Conservation (phyloP, 2,329 filamentous ascomycete species). For the Aspergillus pseudonomiae region DNA sequence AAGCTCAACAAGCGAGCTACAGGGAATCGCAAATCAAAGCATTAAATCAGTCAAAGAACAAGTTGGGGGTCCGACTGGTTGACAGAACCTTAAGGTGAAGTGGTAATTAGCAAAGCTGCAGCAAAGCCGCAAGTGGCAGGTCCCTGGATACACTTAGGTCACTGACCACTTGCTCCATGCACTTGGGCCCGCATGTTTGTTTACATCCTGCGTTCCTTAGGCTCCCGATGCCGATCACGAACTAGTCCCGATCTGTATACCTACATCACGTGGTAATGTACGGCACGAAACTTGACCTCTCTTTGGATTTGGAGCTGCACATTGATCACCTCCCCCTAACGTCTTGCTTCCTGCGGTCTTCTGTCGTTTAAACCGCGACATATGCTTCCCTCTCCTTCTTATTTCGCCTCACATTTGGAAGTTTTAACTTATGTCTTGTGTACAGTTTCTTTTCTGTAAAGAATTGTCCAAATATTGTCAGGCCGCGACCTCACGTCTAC, state of each 20-base stretch:
- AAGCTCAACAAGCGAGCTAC: conserved; percentile 18
- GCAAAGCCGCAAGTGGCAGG: conserved; percentile 9
- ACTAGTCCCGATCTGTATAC: conserved; percentile 28
- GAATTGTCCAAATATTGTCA: conserved; percentile 2
- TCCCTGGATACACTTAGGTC: neutral
- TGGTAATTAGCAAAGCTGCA: neutral
- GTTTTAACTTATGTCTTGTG: neutral
- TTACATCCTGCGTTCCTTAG: conserved; percentile 42
- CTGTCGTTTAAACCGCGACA: neutral
- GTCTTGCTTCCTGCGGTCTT: conserved; percentile 3
- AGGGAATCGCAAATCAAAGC: neutral
- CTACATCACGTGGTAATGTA: conserved; percentile 28
- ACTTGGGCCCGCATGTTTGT: conserved; percentile 36
- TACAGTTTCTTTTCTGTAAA: conserved; percentile 1
- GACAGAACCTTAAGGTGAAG: conserved; percentile 3
- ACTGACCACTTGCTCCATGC: conserved; percentile 10
- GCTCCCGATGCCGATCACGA: conserved; percentile 32
- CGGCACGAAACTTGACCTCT: conserved; percentile 26
- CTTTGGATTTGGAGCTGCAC: conserved; percentile 14
- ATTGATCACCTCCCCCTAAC: conserved; percentile 1
- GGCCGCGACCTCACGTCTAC: neutral
- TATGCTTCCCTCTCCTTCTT: neutral
- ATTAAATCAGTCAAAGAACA: neutral
- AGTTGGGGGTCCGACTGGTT: neutral
- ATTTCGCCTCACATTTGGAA: neutral